phyloP scores from a whole-genome alignment of 306 rosid genomes.

The Senna tora region DNA sequence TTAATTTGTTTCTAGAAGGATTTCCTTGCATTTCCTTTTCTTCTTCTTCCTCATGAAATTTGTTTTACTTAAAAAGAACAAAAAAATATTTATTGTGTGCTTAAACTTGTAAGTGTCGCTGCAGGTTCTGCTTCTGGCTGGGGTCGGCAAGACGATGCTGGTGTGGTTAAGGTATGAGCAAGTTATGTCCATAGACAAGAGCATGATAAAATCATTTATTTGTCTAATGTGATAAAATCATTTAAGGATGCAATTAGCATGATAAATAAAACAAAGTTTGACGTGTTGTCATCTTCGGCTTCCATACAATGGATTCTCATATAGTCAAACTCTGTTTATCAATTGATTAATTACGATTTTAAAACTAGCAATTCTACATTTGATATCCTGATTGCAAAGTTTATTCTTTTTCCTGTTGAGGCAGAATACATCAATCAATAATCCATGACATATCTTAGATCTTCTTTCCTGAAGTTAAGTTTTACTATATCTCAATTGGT shows the following conservation, averaged over 20 bases:
- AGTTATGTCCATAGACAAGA: background rate
- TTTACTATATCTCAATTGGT: background rate
- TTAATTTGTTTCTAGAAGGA: background rate
- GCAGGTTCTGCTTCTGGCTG: conserved; percentile 98
- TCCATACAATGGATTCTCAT: too few species aligned
- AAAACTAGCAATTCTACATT: background rate
- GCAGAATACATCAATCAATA: background rate
- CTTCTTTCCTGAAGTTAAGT: background rate
- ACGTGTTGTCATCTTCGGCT: too few species aligned
- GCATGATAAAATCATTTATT: too few species aligned
- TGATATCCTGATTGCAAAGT: background rate
- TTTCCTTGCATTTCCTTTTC: background rate
- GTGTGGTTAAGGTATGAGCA: conserved; percentile 85
- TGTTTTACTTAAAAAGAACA: background rate
- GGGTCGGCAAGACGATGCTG: conserved; percentile 97
- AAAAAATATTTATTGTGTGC: conserved; percentile 13
- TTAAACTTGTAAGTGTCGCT: conserved; percentile 31
- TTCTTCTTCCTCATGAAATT: background rate
- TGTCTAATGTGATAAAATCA: background rate
- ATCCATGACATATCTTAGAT: background rate
- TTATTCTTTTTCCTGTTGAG: background rate
- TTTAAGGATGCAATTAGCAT: conserved; percentile 21
- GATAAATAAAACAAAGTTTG: background rate
- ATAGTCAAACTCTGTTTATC: too few species aligned
- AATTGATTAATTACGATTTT: too few species aligned